A percentile compares a stretch with the other conserved stretches of the same genome.
Evolutionary conservation across 163 green algal species (phyloP).

Genomic region (Prototheca stagnorum): DNA sequence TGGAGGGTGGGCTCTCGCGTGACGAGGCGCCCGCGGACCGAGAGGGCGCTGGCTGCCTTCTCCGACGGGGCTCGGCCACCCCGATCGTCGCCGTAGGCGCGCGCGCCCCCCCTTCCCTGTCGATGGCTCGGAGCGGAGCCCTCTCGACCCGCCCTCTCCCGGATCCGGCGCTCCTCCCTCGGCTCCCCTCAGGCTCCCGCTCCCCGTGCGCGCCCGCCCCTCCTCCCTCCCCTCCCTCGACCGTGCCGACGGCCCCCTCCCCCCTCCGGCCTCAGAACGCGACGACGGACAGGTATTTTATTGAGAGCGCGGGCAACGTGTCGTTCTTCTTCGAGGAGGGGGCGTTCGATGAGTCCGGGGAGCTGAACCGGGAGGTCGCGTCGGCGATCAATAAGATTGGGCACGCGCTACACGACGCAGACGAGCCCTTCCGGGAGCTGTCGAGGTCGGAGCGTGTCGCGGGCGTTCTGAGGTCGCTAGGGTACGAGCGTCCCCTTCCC

Average conservation of each 20-base stretch:
- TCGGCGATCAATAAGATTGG: slow-evolving; percentile 84
- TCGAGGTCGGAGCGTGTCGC: slow-evolving; percentile 46
- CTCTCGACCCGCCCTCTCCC: too few relatives aligned
- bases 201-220: neutral
- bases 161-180: too few relatives aligned
- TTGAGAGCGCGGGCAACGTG: slow-evolving; percentile 47
- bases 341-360: slow-evolving; percentile 50
- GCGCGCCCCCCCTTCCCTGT: too few relatives aligned
- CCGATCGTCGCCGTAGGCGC: too few relatives aligned
- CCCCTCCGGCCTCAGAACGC: slow-evolving; percentile 8
- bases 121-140: too few relatives aligned
- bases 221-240: neutral
- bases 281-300: slow-evolving; percentile 54
- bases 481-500: slow-evolving; percentile 54
- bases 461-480: slow-evolving; percentile 41
- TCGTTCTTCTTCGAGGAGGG: slow-evolving; percentile 79
- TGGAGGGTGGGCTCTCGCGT: neutral
- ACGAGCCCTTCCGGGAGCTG: slow-evolving; percentile 71
- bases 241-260: neutral
- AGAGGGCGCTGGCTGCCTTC: too few relatives aligned
- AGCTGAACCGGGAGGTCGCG: slow-evolving; percentile 42
- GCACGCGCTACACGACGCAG: slow-evolving; percentile 88
- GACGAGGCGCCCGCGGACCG: neutral
- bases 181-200: too few relatives aligned
- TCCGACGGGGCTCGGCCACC: too few relatives aligned